Conservation (phyloP, 2,329 filamentous ascomycete genomes). For the Emmonsiellopsis sp. region DNA sequence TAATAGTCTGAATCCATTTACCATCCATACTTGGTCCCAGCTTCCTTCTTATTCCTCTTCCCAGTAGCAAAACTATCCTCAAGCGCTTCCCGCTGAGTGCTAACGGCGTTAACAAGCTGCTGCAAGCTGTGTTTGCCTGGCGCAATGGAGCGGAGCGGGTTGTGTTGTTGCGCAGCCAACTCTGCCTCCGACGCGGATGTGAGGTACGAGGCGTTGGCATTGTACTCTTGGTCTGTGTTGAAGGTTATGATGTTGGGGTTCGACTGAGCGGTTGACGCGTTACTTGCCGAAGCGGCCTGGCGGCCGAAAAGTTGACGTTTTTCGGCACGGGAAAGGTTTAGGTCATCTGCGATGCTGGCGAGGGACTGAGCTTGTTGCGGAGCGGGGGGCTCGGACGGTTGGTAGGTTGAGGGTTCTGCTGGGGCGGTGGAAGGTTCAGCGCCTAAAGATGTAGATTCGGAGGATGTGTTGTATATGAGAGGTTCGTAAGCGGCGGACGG, state of each 20-base stretch:
- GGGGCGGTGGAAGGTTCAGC: neutral
- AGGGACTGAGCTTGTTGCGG: constrained; percentile 44
- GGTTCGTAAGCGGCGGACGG: constrained; percentile 27
- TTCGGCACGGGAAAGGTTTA: constrained; percentile 69
- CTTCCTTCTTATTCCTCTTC: constrained; percentile 69
- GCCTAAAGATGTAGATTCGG: constrained; percentile 9
- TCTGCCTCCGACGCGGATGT: constrained; percentile 54
- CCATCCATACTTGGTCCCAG: constrained; percentile 79
- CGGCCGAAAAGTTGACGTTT: constrained; percentile 81
- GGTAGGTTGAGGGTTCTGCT: constrained; percentile 6
- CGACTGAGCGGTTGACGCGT: constrained; percentile 31
- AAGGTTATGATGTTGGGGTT: constrained; percentile 69
- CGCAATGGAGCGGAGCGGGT: constrained; percentile 71
- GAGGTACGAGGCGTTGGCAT: constrained; percentile 69
- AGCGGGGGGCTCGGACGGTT: neutral
- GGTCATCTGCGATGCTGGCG: constrained; percentile 61
- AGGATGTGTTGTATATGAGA: constrained; percentile 27
- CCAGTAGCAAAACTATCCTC: constrained; percentile 87
- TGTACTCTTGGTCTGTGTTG: constrained; percentile 82
- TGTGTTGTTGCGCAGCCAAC: constrained; percentile 52
- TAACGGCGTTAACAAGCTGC: constrained; percentile 76
- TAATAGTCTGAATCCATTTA: constrained; percentile 21
- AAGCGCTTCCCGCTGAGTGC: constrained; percentile 73
- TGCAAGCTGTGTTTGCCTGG: constrained; percentile 84
- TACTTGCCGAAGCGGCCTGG: constrained; percentile 14